Evolutionary conservation across 176 grass and related monocot species (phyloP).

Genomic region (Oryza brachyantha): DNA sequence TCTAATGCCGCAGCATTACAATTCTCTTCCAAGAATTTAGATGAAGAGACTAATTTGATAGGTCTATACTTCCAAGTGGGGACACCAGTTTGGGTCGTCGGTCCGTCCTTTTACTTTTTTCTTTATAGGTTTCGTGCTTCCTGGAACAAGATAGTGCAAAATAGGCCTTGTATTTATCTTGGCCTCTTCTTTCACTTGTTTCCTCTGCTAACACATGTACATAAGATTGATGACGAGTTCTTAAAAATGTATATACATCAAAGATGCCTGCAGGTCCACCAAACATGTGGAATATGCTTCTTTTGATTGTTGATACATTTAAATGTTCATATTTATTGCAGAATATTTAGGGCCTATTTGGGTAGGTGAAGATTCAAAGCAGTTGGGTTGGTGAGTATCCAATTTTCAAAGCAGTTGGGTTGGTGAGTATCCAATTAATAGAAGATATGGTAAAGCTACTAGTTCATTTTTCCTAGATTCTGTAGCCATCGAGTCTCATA

Average conservation of each 20-base stretch:
- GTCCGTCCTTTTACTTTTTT: not conserved
- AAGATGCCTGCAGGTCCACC: not conserved
- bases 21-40: constrained; percentile 6
- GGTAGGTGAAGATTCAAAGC: too few relatives aligned
- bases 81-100: not conserved
- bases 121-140: not conserved
- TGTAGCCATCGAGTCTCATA: too few relatives aligned
- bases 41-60: constrained; percentile 15
- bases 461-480: too few relatives aligned
- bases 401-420: too few relatives aligned
- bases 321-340: not conserved
- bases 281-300: not conserved
- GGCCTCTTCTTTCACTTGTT: not conserved
- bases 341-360: not conserved
- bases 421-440: too few relatives aligned
- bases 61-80: not conserved
- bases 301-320: not conserved
- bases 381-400: too few relatives aligned
- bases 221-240: not conserved
- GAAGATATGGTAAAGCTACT: too few relatives aligned
- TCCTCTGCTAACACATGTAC: constrained; percentile 31
- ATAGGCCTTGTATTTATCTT: not conserved
- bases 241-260: not conserved
- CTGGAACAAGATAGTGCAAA: constrained; percentile 10
- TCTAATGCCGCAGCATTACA: not conserved